phyloP scores from a whole-genome alignment of 768 basidiomycete species.

The Guyanaporus albipodus region DNA sequence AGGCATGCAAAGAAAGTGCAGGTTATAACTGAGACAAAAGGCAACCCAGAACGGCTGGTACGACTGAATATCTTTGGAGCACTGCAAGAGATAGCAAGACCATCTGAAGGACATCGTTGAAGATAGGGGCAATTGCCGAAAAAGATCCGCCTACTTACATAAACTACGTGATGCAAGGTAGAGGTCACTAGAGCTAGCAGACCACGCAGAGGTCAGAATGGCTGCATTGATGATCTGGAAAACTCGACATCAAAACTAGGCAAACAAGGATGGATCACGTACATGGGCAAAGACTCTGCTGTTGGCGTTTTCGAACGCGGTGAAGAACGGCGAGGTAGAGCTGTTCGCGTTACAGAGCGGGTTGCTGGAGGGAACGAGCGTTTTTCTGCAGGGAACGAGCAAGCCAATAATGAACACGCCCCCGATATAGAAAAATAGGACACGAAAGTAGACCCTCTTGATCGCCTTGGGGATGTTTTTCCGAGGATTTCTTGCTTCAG shows the following conservation, averaged over 20 bases:
- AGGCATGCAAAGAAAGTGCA: slow-evolving; percentile 31
- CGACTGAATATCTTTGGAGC: slow-evolving; percentile 48
- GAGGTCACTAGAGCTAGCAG: slow-evolving; percentile 34
- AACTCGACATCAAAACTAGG: background rate
- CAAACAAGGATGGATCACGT: background rate
- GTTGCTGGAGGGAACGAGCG: slow-evolving; percentile 44
- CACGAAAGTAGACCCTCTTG: slow-evolving; percentile 38
- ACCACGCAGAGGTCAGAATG: slow-evolving; percentile 43
- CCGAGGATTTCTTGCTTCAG: slow-evolving; percentile 46
- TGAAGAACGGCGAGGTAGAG: slow-evolving; percentile 48
- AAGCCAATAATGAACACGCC: slow-evolving; percentile 43
- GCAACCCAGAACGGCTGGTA: slow-evolving; percentile 38
- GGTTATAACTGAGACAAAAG: slow-evolving; percentile 36
- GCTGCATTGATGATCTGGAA: slow-evolving; percentile 29
- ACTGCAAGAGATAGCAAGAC: slow-evolving; percentile 45
- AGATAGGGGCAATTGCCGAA: too few species aligned
- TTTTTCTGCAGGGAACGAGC: slow-evolving; percentile 44
- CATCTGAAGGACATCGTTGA: too few species aligned
- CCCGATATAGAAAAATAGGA: slow-evolving; percentile 33
- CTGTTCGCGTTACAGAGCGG: slow-evolving; percentile 37
- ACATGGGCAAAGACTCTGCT: slow-evolving; percentile 51
- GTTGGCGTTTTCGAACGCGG: slow-evolving; percentile 46
- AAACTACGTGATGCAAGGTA: slow-evolving; percentile 34
- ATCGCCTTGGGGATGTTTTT: slow-evolving; percentile 35
- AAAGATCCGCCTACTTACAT: too few species aligned